Evolutionary conservation across 2,329 filamentous ascomycete genomes (phyloP), one percentile per base, ranked within the genome.

Genomic region (Aspergillus hiratsukae): DNA sequence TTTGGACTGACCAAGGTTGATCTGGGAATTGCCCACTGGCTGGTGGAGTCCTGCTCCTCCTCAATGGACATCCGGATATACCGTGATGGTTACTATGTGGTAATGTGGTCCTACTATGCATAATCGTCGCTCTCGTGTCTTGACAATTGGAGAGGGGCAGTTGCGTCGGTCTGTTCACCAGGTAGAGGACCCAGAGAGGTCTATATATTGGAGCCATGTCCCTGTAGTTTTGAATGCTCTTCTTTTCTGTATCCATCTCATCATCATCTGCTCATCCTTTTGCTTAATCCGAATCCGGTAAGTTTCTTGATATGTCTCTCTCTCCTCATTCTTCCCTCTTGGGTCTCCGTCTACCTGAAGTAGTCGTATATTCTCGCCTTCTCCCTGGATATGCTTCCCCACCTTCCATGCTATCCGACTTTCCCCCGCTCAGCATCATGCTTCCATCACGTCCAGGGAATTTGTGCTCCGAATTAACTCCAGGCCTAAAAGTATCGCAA

Each of bases 161-260:
- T 17, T 37, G 14, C 14, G 7, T 5, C 5, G 6, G 14, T 35
- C 31, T 17, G 14, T 37, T 37, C 14, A 17, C 14, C 31, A 17
- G 37, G 8, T 23, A 31, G 29, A 49, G 40, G 49, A 31, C 50
- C 46, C 54, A 49, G 52, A 10, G 14, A 53, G 29, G 21, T 48
- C 53, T 64, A 64, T 64, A 64, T 62, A 64, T 61, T 64, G 11
- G 51, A 52, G 37, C 46, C 46, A 54, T 52, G 57, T 60, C 57
- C 60, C 57, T 52, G 37, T 49, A 21, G 48, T 10, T 43, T 40
- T 57, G 53, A 21, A 45, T 48, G 40, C 29, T 7, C 23, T 28
- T 40, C 41, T 56, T 28, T 5, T 28, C 46, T 28, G 4, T 27
- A 48, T 19, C 41, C 37, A 41, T 51, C 50, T 51, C 50, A 53